phyloP scores from a whole-genome alignment of 2,329 filamentous ascomycete species.

The Penicillium oxalicum region DNA sequence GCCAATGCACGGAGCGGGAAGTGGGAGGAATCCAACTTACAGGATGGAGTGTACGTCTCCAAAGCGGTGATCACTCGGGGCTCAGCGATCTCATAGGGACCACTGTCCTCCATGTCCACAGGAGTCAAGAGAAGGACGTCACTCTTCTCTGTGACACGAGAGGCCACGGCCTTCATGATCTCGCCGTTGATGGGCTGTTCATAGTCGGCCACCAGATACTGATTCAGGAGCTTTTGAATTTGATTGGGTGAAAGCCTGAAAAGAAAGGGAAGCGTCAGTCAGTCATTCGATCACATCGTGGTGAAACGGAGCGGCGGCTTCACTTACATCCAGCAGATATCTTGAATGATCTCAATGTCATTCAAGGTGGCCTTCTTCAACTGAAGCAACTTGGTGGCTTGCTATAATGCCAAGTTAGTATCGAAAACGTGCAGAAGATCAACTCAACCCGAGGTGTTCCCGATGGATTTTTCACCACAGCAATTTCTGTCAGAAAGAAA shows the following conservation, averaged over 20 bases:
- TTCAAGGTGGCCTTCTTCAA: slow-evolving; percentile 98
- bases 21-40: slow-evolving; percentile 50
- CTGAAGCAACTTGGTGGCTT: slow-evolving; percentile 96
- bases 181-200: slow-evolving; percentile 99
- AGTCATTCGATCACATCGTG: not conserved
- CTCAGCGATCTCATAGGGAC: slow-evolving; percentile 96
- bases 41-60: slow-evolving; percentile 97
- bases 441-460: too few species aligned
- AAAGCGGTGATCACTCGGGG: slow-evolving; percentile 90
- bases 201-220: slow-evolving; percentile 97
- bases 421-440: not conserved
- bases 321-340: slow-evolving; percentile 99
- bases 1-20: not conserved
- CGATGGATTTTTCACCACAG: too few species aligned
- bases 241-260: slow-evolving; percentile 90
- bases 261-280: slow-evolving; percentile 2
- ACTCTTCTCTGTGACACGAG: slow-evolving; percentile 94
- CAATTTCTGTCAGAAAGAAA: not conserved
- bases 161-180: slow-evolving; percentile 99
- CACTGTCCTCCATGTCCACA: slow-evolving; percentile 98
- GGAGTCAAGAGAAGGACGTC: slow-evolving; percentile 89
- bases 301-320: not conserved
- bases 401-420: slow-evolving; percentile 45
- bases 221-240: slow-evolving; percentile 97
- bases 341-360: slow-evolving; percentile 99